Percentiles rank a stretch among this genome's conserved stretches.
Evolutionary conservation across 2,329 filamentous ascomycete genomes (phyloP).

Genomic region (Claviceps sp.): DNA sequence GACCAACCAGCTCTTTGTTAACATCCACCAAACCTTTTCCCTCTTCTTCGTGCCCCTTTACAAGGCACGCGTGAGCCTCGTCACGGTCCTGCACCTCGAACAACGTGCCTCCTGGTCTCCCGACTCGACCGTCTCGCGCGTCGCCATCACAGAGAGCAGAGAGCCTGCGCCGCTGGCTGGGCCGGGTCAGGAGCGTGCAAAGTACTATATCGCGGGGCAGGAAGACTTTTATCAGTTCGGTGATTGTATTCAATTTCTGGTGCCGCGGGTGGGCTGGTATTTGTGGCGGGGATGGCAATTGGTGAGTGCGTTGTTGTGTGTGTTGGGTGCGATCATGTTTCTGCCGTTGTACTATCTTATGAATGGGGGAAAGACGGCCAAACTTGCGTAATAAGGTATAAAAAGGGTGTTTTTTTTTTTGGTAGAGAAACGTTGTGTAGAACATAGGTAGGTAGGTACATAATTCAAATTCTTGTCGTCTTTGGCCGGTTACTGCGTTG

Average conservation of each 20-base stretch:
- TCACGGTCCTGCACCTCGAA: conserved; percentile 51
- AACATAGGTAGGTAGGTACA: too few species aligned
- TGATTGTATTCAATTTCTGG: conserved; percentile 61
- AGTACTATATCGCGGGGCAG: conserved; percentile 61
- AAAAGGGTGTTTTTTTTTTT: too few species aligned
- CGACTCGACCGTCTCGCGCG: conserved; percentile 3
- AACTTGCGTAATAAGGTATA: conserved; percentile 3
- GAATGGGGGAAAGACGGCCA: conserved; percentile 11
- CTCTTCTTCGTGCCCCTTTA: conserved; percentile 70
- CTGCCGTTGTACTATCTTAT: conserved; percentile 21
- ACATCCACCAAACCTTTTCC: conserved; percentile 60
- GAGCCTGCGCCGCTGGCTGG: conserved; percentile 8
- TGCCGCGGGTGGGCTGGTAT: conserved; percentile 42
- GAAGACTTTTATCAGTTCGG: conserved; percentile 72
- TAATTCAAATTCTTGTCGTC: too few species aligned
- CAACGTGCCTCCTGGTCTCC: conserved; percentile 22
- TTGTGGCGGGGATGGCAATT: conserved; percentile 48
- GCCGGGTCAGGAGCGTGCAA: conserved; percentile 11
- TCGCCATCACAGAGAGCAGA: conserved; percentile 4
- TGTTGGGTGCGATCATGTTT: conserved; percentile 38
- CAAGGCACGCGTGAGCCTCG: conserved; percentile 51
- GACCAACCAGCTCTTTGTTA: conserved; percentile 57
- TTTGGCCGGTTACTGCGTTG: too few species aligned
- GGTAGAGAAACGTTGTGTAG: too few species aligned
- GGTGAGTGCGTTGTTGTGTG: conserved; percentile 49